Percentiles rank a stretch among this genome's conserved stretches.
Conservation (phyloP, 2,329 filamentous ascomycete species). For the Teratosphaeriaceae sp. region DNA sequence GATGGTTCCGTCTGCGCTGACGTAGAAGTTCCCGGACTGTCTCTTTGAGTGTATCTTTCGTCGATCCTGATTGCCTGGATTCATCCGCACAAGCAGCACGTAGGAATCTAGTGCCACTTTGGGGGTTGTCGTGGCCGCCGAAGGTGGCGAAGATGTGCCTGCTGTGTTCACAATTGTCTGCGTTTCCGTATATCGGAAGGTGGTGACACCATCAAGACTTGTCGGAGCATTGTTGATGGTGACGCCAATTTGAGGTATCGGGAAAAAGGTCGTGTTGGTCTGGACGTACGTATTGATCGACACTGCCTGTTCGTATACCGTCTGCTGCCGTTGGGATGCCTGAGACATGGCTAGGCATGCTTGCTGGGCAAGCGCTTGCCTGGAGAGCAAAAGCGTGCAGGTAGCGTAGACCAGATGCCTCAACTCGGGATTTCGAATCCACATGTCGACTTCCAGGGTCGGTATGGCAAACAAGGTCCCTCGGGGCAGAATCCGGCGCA, state of each 20-base stretch:
- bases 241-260: constrained; percentile 17
- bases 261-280: constrained; percentile 24
- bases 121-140: constrained; percentile 8
- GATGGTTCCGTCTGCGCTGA: constrained; percentile 21
- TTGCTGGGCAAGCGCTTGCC: not conserved
- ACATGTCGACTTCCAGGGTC: constrained; percentile 1
- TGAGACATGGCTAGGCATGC: not conserved
- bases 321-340: not conserved
- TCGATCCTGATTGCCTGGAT: constrained; percentile 1
- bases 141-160: constrained; percentile 1
- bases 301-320: constrained; percentile 22
- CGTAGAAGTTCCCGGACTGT: constrained; percentile 18
- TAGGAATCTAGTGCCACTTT: constrained; percentile 9
- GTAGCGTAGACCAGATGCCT: constrained; percentile 1
- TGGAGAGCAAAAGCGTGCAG: not conserved
- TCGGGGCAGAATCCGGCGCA: no score
- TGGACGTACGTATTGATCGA: constrained; percentile 22
- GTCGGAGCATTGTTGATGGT: constrained; percentile 27
- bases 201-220: constrained; percentile 22
- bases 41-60: constrained; percentile 11
- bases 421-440: constrained; percentile 1
- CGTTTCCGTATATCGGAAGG: constrained; percentile 20
- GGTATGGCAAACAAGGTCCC: not conserved
- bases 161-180: constrained; percentile 4
- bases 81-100: constrained; percentile 12